Percentiles rank a stretch among this genome's conserved stretches.
Conservation (phyloP, 805 yeast species). For the Myxozyma sirexii region DNA sequence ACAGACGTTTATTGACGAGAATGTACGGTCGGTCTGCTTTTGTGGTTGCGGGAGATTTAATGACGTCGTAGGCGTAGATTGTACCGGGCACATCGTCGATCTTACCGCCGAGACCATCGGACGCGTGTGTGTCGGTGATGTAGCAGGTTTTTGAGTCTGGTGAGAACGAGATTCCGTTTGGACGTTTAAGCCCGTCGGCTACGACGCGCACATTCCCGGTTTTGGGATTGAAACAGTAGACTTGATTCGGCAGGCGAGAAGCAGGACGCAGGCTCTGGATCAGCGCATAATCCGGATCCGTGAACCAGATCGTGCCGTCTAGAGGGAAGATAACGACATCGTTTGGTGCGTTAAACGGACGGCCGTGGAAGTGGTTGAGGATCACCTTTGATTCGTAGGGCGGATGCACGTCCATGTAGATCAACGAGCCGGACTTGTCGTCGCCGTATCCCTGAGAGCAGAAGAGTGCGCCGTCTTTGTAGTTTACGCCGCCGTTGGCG, state of each 20-base stretch:
- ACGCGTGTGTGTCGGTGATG: slow-evolving; percentile 51
- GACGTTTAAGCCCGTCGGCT: slow-evolving; percentile 52
- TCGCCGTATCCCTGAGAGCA: slow-evolving; percentile 38
- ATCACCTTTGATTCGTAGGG: slow-evolving; percentile 32
- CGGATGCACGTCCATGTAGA: slow-evolving; percentile 32
- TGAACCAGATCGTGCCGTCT: slow-evolving; percentile 41
- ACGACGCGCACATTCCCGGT: slow-evolving; percentile 38
- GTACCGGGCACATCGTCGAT: slow-evolving; percentile 30
- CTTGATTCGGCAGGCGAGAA: slow-evolving; percentile 37
- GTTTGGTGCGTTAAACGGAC: slow-evolving; percentile 39
- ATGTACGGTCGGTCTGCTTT: slow-evolving; percentile 23
- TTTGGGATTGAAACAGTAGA: slow-evolving; percentile 49
- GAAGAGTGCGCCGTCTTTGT: slow-evolving; percentile 35
- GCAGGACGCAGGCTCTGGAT: slow-evolving; percentile 32
- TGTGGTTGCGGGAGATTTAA: slow-evolving; percentile 16
- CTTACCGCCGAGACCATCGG: slow-evolving; percentile 28
- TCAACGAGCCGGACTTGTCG: slow-evolving; percentile 31
- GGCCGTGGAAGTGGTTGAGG: slow-evolving; percentile 38
- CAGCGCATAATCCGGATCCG: slow-evolving; percentile 39
- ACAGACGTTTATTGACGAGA: slow-evolving; percentile 36
- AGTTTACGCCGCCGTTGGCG: slow-evolving; percentile 39
- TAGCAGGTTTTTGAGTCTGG: slow-evolving; percentile 48
- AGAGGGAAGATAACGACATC: slow-evolving; percentile 38
- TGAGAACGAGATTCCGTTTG: slow-evolving; percentile 72
- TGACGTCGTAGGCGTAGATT: slow-evolving; percentile 39